Evolutionary conservation across 2,329 filamentous ascomycete genomes (phyloP), one percentile per base, ranked within the genome.

Genomic region (Purpureocillium lavendulum): DNA sequence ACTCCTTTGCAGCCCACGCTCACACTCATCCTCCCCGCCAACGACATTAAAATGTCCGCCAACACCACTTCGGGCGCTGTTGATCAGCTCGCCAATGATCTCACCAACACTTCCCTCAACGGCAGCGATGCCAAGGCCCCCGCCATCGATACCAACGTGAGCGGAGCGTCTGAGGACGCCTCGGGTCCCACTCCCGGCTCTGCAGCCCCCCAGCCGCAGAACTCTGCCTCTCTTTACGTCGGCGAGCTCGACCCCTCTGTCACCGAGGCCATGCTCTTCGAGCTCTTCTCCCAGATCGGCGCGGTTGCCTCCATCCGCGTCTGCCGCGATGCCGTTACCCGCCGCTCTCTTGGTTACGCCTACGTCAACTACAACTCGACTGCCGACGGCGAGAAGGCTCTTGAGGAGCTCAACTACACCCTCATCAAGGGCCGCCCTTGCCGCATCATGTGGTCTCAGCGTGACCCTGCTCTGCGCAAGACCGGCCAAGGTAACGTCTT

Each of bases 381-480:
- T 47, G 67, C 80, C 47, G 92, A 98, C 64, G 92, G 92, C 57
- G 92, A 98, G 77, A 94, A 94, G 70, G 92, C 92, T 57, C 82
- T 98, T 46, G 92, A 98, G 72, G 92, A 98, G 71, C 80, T 98
- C 56, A 98, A 98, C 81, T 98, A 98, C 77, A 98, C 92, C 49
- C 75, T 96, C 57, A 97, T 98, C 75, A 97, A 97, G 80, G 89
- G 89, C 57, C 88, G 86, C 62, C 90, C 92, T 45, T 98, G 92
- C 84, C 90, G 92, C 61, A 98, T 98, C 73, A 98, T 98, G 92
- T 98, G 92, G 92, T 98, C 92, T 50, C 92, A 98, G 79, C 92
- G 92, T 66, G 92, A 98, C 69, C 92, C 92, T 51, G 90, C 90
- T 64, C 82, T 98, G 57, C 92, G 92, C 74, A 98, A 98, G 83